phyloP scores from a whole-genome alignment of 169 alveolate species.

The Amoebophrya sp. region DNA sequence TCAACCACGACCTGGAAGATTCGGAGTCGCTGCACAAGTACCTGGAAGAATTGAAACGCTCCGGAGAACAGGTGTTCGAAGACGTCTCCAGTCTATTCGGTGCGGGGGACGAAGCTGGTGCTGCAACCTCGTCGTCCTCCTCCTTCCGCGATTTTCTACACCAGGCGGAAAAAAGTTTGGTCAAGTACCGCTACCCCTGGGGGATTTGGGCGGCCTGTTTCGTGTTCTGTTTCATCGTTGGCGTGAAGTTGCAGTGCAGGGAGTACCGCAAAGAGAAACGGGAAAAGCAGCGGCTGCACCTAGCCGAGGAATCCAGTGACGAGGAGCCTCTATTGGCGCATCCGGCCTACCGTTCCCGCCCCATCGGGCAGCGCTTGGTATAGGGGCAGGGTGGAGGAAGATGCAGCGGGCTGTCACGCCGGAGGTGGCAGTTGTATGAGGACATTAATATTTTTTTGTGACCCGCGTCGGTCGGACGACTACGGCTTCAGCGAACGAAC shows the following conservation, averaged over 20 bases:
- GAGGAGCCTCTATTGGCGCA: neutral
- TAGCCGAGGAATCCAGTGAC: neutral
- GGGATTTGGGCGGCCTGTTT: neutral
- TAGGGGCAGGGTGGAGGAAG: too few relatives aligned
- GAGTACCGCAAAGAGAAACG: neutral
- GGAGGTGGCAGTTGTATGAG: too few relatives aligned
- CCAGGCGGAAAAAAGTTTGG: neutral
- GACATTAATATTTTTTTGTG: too few relatives aligned
- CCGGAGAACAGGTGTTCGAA: neutral
- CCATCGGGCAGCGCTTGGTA: too few relatives aligned
- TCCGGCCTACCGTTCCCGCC: neutral
- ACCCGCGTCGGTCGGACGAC: too few relatives aligned
- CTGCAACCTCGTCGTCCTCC: neutral
- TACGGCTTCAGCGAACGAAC: too few relatives aligned
- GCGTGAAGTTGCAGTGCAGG: neutral
- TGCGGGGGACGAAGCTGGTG: neutral
- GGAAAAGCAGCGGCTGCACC: neutral
- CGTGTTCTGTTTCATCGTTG: neutral
- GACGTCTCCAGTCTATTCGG: neutral
- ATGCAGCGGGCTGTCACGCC: too few relatives aligned
- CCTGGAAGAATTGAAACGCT: too few relatives aligned
- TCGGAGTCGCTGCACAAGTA: neutral
- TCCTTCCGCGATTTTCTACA: neutral
- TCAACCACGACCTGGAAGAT: neutral
- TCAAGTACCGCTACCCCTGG: slow-evolving; percentile 7